phyloP scores from a whole-genome alignment of 1,284 basidiomycete species.

The Gomphus sp. region DNA sequence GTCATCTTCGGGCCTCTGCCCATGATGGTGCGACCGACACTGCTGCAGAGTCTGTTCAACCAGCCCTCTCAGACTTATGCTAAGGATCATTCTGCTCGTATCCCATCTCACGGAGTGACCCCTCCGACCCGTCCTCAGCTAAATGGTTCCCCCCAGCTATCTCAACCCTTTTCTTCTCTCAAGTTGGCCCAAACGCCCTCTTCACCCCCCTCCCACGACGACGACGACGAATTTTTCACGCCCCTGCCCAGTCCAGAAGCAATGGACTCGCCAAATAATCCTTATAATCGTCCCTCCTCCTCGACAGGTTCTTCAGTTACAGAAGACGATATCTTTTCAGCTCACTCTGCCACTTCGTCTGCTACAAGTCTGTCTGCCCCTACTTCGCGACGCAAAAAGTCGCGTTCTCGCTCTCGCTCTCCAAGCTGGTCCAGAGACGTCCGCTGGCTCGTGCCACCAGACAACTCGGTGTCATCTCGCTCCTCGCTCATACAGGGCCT shows the following conservation, averaged over 20 bases:
- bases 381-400: not conserved
- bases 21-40: conserved; percentile 44
- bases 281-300: conserved; percentile 7
- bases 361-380: not conserved
- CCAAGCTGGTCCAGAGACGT: conserved; percentile 41
- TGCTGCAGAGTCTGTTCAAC: conserved; percentile 47
- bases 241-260: conserved; percentile 24
- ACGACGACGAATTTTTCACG: conserved; percentile 9
- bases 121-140: not conserved
- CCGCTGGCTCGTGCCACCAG: conserved; percentile 42
- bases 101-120: not conserved
- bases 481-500: conserved; percentile 11
- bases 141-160: no score
- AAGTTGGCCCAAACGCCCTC: not conserved
- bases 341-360: conserved; percentile 5
- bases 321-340: conserved; percentile 3
- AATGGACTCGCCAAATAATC: not conserved
- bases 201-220: conserved; percentile 4
- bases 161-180: not conserved
- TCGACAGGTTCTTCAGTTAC: conserved; percentile 10
- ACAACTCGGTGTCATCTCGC: conserved; percentile 17
- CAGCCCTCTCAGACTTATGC: conserved; percentile 49
- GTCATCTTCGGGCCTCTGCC: not conserved
- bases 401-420: not conserved
- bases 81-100: conserved; percentile 16